Conservation (phyloP, 73 alveolate genomes). For the Urostyla sp. region DNA sequence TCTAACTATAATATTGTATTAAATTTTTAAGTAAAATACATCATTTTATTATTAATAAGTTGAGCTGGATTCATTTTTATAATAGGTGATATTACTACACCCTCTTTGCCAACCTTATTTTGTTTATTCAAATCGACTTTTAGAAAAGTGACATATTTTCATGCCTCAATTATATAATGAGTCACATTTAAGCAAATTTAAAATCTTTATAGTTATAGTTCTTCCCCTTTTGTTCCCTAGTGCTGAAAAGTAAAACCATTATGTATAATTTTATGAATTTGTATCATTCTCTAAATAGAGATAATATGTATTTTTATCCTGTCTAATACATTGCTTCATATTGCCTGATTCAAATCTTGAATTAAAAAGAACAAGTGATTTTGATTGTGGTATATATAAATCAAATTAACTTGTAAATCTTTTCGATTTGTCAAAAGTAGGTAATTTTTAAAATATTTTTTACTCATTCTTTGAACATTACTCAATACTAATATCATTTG, state of each 20-base stretch:
- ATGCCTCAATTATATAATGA: slow-evolving; percentile 85
- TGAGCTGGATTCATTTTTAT: slow-evolving; percentile 57
- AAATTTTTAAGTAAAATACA: slow-evolving; percentile 30
- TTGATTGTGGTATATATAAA: slow-evolving; percentile 57
- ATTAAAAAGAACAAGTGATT: slow-evolving; percentile 65
- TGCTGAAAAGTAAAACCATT: slow-evolving; percentile 85
- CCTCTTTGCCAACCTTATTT: slow-evolving; percentile 77
- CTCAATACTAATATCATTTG: no score
- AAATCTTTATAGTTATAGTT: slow-evolving; percentile 69
- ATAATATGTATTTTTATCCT: slow-evolving; percentile 60
- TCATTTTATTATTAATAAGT: slow-evolving; percentile 60
- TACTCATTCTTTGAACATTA: no score
- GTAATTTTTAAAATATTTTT: no score
- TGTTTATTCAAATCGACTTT: slow-evolving; percentile 36
- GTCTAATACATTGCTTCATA: slow-evolving; percentile 49
- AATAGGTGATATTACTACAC: slow-evolving; percentile 75
- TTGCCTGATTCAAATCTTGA: slow-evolving; percentile 90
- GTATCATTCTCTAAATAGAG: slow-evolving; percentile 85
- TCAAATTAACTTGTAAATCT: no score
- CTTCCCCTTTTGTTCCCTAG: slow-evolving; percentile 74
- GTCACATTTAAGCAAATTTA: slow-evolving; percentile 83
- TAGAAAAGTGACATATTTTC: slow-evolving; percentile 76
- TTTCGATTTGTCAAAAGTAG: no score
- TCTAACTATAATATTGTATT: slow-evolving; percentile 18
- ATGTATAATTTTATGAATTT: slow-evolving; percentile 84